Base-by-base conservation (phyloP, 208 protist genomes). In the Porcisia hertigi region DNA sequence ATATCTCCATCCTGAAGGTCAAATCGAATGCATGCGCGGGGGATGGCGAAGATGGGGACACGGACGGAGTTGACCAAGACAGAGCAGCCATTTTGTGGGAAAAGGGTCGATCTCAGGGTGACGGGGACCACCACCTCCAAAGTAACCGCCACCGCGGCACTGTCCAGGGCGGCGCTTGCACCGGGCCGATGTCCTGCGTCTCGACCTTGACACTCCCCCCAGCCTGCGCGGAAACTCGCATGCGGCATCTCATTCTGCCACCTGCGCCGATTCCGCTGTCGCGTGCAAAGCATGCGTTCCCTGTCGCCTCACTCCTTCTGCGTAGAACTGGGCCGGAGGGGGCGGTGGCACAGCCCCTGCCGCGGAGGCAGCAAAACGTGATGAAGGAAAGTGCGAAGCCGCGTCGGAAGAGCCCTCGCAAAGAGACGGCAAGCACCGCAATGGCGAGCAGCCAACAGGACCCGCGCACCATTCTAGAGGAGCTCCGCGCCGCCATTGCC, bases 391-490 rank as follows among this genome's bases (percentile, higher is more conserved):
- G 0, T 12, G 8, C 25, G 16, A 70, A 20, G 45, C 45, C 23
- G 45, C 30, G 6, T 7, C 65, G 4, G 14, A 54, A 57, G 23
- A 20, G 23, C 47, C 30, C 49, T 8, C 23, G 64, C 43, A 2
- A 73, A 39, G 20, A 20, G 11, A 54, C 30, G 41, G 8, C 63
- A 52, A 36, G 63, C 43, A 2, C 43, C 23, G 49, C 25, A 25
- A 43, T 20, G n/a, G 41, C 4, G n/a, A 43, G 1, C 43, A 18
- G 60, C 0, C n/a, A 41, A 11, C 43, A 69, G 43, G 52, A 80
- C 34, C 76, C 82, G 2, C 57, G 75, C 9, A 67, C 75, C n/a
- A 80, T 87, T 36, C 74, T 94, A 71, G 25, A 82, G 20, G 77
- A 83, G 66, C 81, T 85, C 30, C 81, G 64, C 4, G 69, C 49